A percentile compares a stretch with the other conserved stretches of the same genome.
Conservation (phyloP, 129 eudicot genomes). For the Flaveria ramosissima region DNA sequence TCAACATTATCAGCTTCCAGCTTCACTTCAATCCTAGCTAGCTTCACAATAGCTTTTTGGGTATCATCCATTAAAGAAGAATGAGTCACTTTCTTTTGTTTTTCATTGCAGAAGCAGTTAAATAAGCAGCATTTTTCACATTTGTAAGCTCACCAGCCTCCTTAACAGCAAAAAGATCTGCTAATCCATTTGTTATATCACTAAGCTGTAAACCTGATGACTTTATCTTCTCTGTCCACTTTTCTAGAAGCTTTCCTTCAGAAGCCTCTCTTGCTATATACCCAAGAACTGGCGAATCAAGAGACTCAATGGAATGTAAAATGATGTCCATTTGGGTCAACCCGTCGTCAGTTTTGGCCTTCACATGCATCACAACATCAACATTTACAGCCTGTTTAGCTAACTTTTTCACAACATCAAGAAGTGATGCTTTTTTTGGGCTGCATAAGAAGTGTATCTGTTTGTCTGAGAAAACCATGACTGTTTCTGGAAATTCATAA, state of each 20-base stretch:
- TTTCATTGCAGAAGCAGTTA: conserved; percentile 56
- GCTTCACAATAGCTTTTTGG: conserved; percentile 53
- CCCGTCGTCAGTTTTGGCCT: conserved; percentile 50
- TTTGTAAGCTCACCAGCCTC: conserved; percentile 45
- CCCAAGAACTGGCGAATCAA: conserved; percentile 46
- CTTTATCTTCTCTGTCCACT: conserved; percentile 52
- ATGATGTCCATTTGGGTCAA: conserved; percentile 47
- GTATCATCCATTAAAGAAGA: conserved; percentile 58
- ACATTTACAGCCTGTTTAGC: conserved; percentile 54
- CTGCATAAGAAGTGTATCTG: conserved; percentile 67
- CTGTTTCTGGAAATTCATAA: conserved; percentile 68
- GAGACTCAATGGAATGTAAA: conserved; percentile 26
- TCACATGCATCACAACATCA: conserved; percentile 59
- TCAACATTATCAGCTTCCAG: conserved; percentile 57
- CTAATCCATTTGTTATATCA: conserved; percentile 58
- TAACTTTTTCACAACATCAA: conserved; percentile 47
- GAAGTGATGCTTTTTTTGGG: conserved; percentile 55
- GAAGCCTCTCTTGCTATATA: conserved; percentile 54
- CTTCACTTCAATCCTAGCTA: conserved; percentile 46
- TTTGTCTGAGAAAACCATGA: conserved; percentile 58
- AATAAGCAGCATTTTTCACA: conserved; percentile 60
- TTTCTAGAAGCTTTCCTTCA: conserved; percentile 54
- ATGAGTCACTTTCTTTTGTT: conserved; percentile 58
- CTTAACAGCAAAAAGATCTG: conserved; percentile 61
- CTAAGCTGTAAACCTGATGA: conserved; percentile 31